Evolutionary conservation across 768 basidiomycete species (phyloP).

Genomic region (Saitozyma sp.): DNA sequence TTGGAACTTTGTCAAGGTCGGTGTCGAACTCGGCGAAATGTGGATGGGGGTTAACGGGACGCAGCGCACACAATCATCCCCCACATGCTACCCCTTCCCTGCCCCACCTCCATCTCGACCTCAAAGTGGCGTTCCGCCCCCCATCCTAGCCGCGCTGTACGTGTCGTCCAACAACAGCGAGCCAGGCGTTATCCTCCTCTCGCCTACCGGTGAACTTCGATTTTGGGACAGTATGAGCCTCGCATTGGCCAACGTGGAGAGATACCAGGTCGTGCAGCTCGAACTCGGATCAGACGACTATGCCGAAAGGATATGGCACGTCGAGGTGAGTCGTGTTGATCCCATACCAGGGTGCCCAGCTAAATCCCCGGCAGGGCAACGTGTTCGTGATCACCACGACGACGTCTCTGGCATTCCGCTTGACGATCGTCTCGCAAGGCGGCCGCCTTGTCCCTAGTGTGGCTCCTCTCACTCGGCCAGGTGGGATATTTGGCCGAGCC

Average conservation of each 20-base stretch:
- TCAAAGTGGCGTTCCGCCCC: slow-evolving; percentile 18
- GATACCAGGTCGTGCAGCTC: slow-evolving; percentile 37
- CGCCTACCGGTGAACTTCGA: slow-evolving; percentile 68
- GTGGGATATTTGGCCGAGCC: slow-evolving; percentile 48
- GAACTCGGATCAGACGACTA: slow-evolving; percentile 43
- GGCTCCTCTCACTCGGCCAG: slow-evolving; percentile 34
- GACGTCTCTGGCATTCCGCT: slow-evolving; percentile 37
- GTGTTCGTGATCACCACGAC: slow-evolving; percentile 48
- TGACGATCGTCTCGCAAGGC: slow-evolving; percentile 38
- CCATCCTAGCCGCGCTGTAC: slow-evolving; percentile 43
- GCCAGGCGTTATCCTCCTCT: slow-evolving; percentile 80
- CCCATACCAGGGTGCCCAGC: background rate
- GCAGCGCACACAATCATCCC: slow-evolving; percentile 40
- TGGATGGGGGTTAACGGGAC: background rate
- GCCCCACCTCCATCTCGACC: slow-evolving; percentile 24
- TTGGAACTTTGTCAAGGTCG: slow-evolving; percentile 51
- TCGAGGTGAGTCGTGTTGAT: slow-evolving; percentile 26
- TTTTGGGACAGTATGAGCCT: slow-evolving; percentile 78
- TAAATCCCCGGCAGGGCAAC: slow-evolving; percentile 20
- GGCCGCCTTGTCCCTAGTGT: slow-evolving; percentile 40
- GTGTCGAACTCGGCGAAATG: slow-evolving; percentile 1
- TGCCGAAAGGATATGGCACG: slow-evolving; percentile 30
- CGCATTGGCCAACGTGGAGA: slow-evolving; percentile 51
- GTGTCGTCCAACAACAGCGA: slow-evolving; percentile 63
- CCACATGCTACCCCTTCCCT: slow-evolving; percentile 50